Conservation (phyloP, 441 rosid species). For the Dalechampia spathulata region DNA sequence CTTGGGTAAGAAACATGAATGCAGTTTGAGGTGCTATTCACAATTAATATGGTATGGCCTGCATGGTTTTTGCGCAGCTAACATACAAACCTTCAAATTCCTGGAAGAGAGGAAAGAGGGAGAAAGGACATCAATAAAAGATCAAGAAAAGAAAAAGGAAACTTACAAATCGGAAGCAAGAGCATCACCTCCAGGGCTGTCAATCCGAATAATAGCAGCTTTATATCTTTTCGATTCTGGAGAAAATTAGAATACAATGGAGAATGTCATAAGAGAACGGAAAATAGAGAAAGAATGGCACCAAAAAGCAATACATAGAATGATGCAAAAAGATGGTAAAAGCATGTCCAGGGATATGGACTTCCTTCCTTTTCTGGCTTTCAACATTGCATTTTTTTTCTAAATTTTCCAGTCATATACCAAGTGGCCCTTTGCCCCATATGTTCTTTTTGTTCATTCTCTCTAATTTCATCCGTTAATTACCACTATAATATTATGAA, state of each 20-base stretch:
- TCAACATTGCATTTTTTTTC: not conserved
- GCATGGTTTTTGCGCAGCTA: not conserved
- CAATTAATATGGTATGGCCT: not conserved
- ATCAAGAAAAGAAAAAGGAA: constrained; percentile 9
- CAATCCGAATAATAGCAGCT: constrained; percentile 87
- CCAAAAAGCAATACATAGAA: not conserved
- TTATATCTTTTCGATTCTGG: constrained; percentile 73
- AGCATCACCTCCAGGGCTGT: constrained; percentile 99
- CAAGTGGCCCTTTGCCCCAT: not conserved
- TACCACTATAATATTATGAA: not conserved
- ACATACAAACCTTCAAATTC: not conserved
- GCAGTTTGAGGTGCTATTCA: not conserved
- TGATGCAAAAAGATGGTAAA: not conserved
- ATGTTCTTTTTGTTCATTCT: not conserved
- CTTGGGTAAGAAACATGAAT: not conserved
- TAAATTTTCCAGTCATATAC: not conserved
- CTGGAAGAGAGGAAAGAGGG: not conserved
- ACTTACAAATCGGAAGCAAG: constrained; percentile 99
- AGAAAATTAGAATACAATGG: constrained; percentile 13
- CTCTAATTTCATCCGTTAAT: not conserved
- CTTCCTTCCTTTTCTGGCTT: not conserved
- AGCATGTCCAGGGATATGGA: no score
- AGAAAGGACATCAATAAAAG: not conserved
- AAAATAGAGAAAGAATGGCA: constrained; percentile 10
- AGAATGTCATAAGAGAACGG: constrained; percentile 13